Evolutionary conservation across 2,329 filamentous ascomycete species (phyloP).

Genomic region (Penicillium crustosum): DNA sequence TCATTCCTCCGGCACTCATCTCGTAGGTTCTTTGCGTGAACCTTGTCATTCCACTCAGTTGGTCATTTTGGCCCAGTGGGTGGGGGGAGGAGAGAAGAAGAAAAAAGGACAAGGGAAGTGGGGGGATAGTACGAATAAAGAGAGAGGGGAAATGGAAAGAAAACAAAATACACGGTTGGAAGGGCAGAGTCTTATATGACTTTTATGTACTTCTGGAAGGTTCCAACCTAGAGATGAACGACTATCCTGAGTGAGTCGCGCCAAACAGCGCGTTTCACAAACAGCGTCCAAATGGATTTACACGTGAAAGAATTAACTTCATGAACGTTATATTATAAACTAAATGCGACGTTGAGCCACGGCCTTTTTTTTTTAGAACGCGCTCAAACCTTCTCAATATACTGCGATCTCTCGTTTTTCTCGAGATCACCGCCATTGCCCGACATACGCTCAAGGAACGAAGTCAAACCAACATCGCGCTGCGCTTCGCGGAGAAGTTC

Average conservation of each 20-base stretch:
- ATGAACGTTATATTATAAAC: not conserved
- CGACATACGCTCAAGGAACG: conserved; percentile 23
- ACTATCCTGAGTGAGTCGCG: too few relatives aligned
- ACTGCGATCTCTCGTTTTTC: conserved; percentile 19
- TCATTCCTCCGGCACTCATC: not conserved
- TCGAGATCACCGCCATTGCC: conserved; percentile 18
- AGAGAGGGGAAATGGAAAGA: not conserved
- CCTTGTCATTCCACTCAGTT: not conserved
- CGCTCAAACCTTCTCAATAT: conserved; percentile 21
- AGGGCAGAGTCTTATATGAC: not conserved
- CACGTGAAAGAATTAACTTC: too few relatives aligned
- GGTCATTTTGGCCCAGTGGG: not conserved
- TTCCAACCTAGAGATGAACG: not conserved
- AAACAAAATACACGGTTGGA: too few relatives aligned
- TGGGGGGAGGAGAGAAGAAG: too few relatives aligned
- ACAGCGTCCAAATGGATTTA: too few relatives aligned
- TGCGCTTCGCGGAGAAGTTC: conserved; percentile 27
- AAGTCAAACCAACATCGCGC: conserved; percentile 26
- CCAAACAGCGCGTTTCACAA: too few relatives aligned
- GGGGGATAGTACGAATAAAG: not conserved
- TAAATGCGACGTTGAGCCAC: not conserved
- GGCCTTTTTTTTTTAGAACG: not conserved
- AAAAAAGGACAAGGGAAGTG: not conserved
- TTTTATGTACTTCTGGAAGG: not conserved
- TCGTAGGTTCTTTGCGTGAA: too few relatives aligned